Base-by-base conservation (phyloP, 2,329 filamentous ascomycete genomes). In the Colletotrichum shisoi region DNA sequence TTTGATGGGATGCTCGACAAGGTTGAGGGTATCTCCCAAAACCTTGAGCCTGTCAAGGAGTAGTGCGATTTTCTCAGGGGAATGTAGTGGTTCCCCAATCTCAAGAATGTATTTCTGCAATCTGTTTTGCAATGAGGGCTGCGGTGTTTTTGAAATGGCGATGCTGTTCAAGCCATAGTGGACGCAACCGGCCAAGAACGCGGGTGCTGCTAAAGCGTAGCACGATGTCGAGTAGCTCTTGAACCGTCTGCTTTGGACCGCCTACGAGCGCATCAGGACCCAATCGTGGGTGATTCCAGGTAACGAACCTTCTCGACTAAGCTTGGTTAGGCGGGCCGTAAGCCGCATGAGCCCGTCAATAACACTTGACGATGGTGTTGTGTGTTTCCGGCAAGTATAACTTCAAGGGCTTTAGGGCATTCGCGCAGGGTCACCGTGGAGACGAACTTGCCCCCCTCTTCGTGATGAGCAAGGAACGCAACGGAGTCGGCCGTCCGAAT, bases 361-460 rank as follows among this genome's bases (percentile, higher is more conserved):
- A 17, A 31, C 40, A 24, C 1, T 31, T 45, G 21, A 34, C 27
- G 39, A 57, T 44, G 39, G 54, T 44, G n/a, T 45, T n/a, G n/a
- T 15, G 15, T 57, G 15, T 58, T 58, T 1, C 56, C 27, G 2
- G 56, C 42, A 46, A 58, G 56, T 39, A 49, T 27, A 34, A 58
- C 56, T n/a, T 58, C 31, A 3, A 49, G 44, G 7, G 17, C 4
- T 19, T 39, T 27, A 3, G 31, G 56, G 31, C 24, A 21, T 58
- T 58, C 31, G 12, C 31, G 42, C 2, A 58, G 31, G 56, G 56
- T 49, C 13, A 12, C 44, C 11, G 27, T 58, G 8, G 56, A 49
- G 21, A 58, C 44, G n/a, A 58, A 58, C 45, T 49, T 39, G 8
- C 11, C 44, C 39, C 56, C 56, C 12, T 40, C 56, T 46, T 58